Evolutionary conservation across 192 early-diverging fungal genomes (phyloP), one percentile per base, ranked within the genome.

Genomic region (Entophlyctis helioformis): DNA sequence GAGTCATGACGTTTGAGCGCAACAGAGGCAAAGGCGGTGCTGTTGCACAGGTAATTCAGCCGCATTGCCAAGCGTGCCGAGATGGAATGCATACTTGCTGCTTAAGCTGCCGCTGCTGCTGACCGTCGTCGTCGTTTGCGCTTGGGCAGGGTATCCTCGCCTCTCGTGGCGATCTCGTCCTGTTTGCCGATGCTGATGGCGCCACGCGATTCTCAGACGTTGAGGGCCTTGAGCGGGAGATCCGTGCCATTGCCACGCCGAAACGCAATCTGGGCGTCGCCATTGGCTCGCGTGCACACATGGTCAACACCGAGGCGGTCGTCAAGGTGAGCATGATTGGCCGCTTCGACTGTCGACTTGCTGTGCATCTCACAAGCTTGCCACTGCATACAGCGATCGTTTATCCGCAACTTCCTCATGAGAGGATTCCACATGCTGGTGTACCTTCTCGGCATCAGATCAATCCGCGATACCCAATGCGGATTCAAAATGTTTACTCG

Each of bases 141-240:
- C n/a, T n/a, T 31, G 6, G 4, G 24, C 71, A 94, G 84, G 93
- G 93, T 19, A 78, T 95, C 56, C 57, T 89, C 46, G 74, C 71
- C 33, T 67, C 85, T 10, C 60, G 82, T 20, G 94, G 91, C 16
- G 64, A 81, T 29, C 60, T 61, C 39, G 42, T 91, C 32, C 60
- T 98, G 46, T 91, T 98, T 72, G 91, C 84, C 13, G 94, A 98
- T 59, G 94, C 94, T 0, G 94, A 98, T 64, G 94, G 91, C 8
- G 91, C 94, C 1, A 91, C 91, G 0, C 71, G 65, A 32, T 98
- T 98, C 60, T 80, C 83, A 22, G 94, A 98, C 61, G 52, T 93
- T 42, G 80, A 76, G 21, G 41, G 58, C 29, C 53, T 98, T 52
- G 51, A 56, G 40, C 39, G 12, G 8, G 51, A 46, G 11, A 44